A percentile compares a stretch with the other conserved stretches of the same genome.
Evolutionary conservation across 805 yeast genomes (phyloP).

Genomic region (Starmerella sp.): DNA sequence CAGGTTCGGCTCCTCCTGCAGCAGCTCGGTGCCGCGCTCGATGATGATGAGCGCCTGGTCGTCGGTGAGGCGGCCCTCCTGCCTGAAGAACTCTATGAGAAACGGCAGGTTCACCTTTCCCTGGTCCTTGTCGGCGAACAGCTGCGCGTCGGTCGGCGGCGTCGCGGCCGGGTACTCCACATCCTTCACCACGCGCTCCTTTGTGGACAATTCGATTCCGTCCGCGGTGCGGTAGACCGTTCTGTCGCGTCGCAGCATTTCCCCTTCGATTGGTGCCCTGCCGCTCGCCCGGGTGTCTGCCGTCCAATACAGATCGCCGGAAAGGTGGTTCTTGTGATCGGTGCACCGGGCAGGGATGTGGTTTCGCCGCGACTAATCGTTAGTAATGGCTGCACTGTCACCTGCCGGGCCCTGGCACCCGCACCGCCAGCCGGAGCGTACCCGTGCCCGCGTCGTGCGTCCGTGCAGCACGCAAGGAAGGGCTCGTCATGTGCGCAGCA

Average conservation of each 20-base stretch:
- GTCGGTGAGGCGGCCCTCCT: slow-evolving; percentile 70
- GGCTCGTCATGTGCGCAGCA: neutral
- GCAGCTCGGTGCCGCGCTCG: slow-evolving; percentile 48
- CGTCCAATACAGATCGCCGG: neutral
- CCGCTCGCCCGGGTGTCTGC: neutral
- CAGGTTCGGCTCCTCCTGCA: slow-evolving; percentile 66
- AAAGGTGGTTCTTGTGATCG: neutral
- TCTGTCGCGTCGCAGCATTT: neutral
- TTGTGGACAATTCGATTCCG: slow-evolving; percentile 46
- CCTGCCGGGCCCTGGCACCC: neutral
- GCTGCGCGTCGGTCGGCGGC: slow-evolving; percentile 55
- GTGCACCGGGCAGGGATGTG: neutral
- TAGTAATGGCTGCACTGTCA: neutral
- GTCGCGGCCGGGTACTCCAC: slow-evolving; percentile 59
- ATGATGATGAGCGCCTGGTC: slow-evolving; percentile 62
- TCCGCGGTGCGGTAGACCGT: slow-evolving; percentile 28
- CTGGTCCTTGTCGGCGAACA: slow-evolving; percentile 45
- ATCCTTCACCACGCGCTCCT: slow-evolving; percentile 43
- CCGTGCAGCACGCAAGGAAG: neutral
- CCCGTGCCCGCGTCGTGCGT: neutral
- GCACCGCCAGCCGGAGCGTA: neutral
- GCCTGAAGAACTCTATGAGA: slow-evolving; percentile 58
- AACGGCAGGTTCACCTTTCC: slow-evolving; percentile 57
- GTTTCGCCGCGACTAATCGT: neutral
- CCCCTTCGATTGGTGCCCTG: neutral